Conservation (phyloP, 106 monocot species). For the Apostasia ramifera region DNA sequence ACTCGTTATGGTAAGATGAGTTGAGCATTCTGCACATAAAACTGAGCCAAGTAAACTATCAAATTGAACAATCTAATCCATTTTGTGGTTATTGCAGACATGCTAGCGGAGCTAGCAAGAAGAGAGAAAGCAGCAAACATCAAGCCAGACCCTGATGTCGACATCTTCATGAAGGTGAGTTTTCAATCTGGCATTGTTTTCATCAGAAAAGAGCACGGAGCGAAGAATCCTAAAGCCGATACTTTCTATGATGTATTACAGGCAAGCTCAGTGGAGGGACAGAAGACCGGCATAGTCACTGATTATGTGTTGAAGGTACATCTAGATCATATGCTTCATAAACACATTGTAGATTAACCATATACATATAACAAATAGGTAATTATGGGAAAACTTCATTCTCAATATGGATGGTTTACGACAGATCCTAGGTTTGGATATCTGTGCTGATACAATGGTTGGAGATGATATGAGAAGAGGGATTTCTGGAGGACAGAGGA, state of each 20-base stretch:
- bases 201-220: too few relatives aligned
- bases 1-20: constrained; percentile 2
- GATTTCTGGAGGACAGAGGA: constrained; percentile 29
- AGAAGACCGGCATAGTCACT: constrained; percentile 12
- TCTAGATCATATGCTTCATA: neutral
- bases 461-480: constrained; percentile 26
- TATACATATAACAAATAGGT: neutral
- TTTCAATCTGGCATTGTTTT: neutral
- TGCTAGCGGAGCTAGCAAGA: constrained; percentile 5
- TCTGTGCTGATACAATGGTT: constrained; percentile 29
- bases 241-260: neutral
- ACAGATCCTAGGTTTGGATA: constrained; percentile 29
- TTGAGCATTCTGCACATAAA: neutral
- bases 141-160: constrained; percentile 12
- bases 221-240: neutral
- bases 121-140: constrained; percentile 6
- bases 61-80: too few relatives aligned
- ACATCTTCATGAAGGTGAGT: constrained; percentile 11
- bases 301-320: constrained; percentile 28
- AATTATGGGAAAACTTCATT: too few relatives aligned
- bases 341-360: neutral
- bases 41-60: too few relatives aligned
- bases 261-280: constrained; percentile 13
- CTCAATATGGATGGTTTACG: too few relatives aligned
- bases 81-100: neutral